Evolutionary conservation across 2,329 filamentous ascomycete genomes (phyloP).

Genomic region (Acephala macrosclerotiorum): DNA sequence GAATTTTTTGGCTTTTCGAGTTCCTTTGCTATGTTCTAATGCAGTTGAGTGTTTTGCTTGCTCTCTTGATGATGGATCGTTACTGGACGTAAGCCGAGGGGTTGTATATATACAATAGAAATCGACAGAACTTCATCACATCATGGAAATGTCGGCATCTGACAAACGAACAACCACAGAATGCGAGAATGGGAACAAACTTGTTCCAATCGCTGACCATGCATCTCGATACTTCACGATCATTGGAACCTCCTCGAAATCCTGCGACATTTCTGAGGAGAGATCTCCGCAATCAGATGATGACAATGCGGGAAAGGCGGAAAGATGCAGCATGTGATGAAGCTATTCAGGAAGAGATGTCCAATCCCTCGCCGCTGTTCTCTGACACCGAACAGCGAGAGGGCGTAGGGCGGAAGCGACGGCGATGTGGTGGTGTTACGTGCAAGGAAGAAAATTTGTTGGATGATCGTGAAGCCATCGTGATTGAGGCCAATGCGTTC

Average conservation of each 20-base stretch:
- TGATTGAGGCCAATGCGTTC: slow-evolving; percentile 5
- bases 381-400: neutral
- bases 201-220: slow-evolving; percentile 17
- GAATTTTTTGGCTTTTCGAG: neutral
- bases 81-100: neutral
- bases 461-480: slow-evolving; percentile 8
- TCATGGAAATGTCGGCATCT: slow-evolving; percentile 21
- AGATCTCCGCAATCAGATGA: slow-evolving; percentile 19
- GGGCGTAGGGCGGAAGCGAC: slow-evolving; percentile 9
- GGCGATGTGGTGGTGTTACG: slow-evolving; percentile 17
- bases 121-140: slow-evolving; percentile 12
- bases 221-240: slow-evolving; percentile 14
- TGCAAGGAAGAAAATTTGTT: slow-evolving; percentile 8
- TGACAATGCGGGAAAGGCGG: slow-evolving; percentile 19
- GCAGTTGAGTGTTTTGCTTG: neutral
- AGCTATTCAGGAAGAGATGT: slow-evolving; percentile 23
- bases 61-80: slow-evolving; percentile 4
- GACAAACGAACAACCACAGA: slow-evolving; percentile 15
- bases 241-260: slow-evolving; percentile 13
- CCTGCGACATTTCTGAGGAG: neutral
- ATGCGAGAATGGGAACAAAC: neutral
- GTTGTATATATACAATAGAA: slow-evolving; percentile 10
- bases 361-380: neutral
- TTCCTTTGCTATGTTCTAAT: neutral
- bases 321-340: slow-evolving; percentile 26